Conservation (phyloP, 1,284 basidiomycete genomes). For the Thelephora terrestris region DNA sequence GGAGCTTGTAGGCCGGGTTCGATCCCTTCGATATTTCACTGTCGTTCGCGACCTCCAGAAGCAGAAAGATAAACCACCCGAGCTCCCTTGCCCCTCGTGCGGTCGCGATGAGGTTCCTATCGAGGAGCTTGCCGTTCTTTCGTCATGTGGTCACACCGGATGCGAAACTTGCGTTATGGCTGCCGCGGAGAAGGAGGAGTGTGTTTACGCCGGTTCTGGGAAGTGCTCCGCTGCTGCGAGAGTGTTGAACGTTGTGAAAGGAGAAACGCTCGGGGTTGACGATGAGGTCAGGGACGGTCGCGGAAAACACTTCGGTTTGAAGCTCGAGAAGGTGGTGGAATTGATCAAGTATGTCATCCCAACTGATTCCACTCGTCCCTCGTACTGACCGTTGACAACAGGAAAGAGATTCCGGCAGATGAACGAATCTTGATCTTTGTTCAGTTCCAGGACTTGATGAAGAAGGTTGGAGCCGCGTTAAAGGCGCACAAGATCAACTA, state of each 20-base stretch:
- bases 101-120: conserved; percentile 44
- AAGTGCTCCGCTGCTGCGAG: conserved; percentile 68
- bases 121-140: conserved; percentile 72
- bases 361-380: not conserved
- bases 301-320: conserved; percentile 81
- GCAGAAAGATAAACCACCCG: conserved; percentile 45
- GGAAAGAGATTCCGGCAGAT: conserved; percentile 56
- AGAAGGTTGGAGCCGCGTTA: conserved; percentile 82
- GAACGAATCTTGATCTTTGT: conserved; percentile 89
- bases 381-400: conserved; percentile 19
- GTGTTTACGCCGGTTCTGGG: conserved; percentile 59
- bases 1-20: conserved; percentile 80
- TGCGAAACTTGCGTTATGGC: conserved; percentile 65
- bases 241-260: conserved; percentile 73
- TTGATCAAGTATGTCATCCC: conserved; percentile 60
- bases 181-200: conserved; percentile 72
- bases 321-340: conserved; percentile 77
- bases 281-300: conserved; percentile 61
- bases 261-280: conserved; percentile 75
- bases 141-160: conserved; percentile 85
- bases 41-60: conserved; percentile 84
- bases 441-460: conserved; percentile 88
- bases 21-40: conserved; percentile 84
- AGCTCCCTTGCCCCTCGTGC: conserved; percentile 57
- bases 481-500: conserved; percentile 62